Evolutionary conservation across 1,284 basidiomycete species (phyloP), one percentile per base, ranked within the genome.

Genomic region (Ceratobasidium papillatum): DNA sequence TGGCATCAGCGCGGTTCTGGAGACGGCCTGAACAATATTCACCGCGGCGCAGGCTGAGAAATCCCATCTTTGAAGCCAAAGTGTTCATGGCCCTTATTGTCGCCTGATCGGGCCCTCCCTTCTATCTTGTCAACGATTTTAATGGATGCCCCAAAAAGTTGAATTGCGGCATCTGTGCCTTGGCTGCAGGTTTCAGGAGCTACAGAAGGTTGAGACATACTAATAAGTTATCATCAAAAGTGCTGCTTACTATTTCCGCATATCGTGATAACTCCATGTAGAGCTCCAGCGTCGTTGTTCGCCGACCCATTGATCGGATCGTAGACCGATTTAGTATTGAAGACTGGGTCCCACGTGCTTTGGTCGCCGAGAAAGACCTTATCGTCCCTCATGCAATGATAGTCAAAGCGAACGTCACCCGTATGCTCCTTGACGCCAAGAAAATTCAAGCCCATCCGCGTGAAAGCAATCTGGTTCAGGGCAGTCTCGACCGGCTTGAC

Each of bases 61-160:
- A 76, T 62, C 17, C 75, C 75, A 45, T 76, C 75, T 8, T 32
- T 14, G 56, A 61, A 76, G 1, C 75, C 75, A 51, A 76, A 76
- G 43, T 76, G 75, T 34, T 76, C 75, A 11, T 71, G 62, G 4
- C 69, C 75, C n/a, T 49, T 47, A 41, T 65, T 43, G 3, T 43
- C 9, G 22, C 38, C 41, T 8, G 72, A 34, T 38, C 75, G 49
- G 30, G 51, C 72, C 27, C 30, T 32, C 12, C 75, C 75, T 27
- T 59, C 22, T 17, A 73, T 52, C 52, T 25, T 25, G 7, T 25
- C 52, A 22, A 36, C 56, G 54, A 72, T 36, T 1, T 34, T 34
- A n/a, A 75, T 75, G 14, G 74, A 72, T 8, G 25, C 7, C 25
- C 58, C 45, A 45, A 75, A 75, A 5, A 72, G 34, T 41, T 75